A percentile compares a stretch with the other conserved stretches of the same genome.
Evolutionary conservation across 2,329 filamentous ascomycete genomes (phyloP).

Genomic region (Arthrobotrys musiformis): DNA sequence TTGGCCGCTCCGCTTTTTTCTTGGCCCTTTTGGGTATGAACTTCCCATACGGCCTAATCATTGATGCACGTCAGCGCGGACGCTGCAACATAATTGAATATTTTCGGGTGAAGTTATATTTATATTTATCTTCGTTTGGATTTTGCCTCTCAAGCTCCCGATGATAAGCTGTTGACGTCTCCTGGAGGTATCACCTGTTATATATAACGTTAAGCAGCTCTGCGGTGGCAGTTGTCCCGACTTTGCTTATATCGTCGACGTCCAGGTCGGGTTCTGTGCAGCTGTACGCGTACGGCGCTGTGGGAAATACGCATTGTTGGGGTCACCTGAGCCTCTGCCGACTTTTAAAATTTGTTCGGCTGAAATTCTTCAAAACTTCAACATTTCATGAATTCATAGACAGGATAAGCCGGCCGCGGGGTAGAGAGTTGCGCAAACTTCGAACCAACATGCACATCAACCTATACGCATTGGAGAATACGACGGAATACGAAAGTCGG

Average conservation of each 20-base stretch:
- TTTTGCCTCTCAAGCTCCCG: neutral
- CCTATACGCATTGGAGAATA: too few species aligned
- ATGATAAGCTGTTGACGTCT: neutral
- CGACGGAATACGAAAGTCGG: too few species aligned
- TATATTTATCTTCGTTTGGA: neutral
- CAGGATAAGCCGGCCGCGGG: too few species aligned
- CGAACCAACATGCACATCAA: too few species aligned
- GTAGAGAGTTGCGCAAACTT: too few species aligned
- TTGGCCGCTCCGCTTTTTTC: neutral
- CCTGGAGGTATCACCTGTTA: too few species aligned
- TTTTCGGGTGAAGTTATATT: neutral
- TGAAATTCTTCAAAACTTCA: too few species aligned
- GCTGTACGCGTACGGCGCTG: too few species aligned
- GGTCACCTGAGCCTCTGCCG: neutral
- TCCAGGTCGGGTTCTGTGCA: too few species aligned
- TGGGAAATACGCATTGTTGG: too few species aligned
- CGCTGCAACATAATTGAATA: conserved; percentile 2
- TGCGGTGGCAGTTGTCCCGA: neutral
- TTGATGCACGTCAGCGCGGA: neutral
- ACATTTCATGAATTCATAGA: too few species aligned
- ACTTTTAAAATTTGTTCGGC: neutral
- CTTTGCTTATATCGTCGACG: neutral
- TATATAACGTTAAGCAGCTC: neutral
- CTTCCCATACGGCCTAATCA: neutral
- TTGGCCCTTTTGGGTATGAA: neutral